Evolutionary conservation across 768 basidiomycete species (phyloP).

Genomic region (Pleurotus giganteus): DNA sequence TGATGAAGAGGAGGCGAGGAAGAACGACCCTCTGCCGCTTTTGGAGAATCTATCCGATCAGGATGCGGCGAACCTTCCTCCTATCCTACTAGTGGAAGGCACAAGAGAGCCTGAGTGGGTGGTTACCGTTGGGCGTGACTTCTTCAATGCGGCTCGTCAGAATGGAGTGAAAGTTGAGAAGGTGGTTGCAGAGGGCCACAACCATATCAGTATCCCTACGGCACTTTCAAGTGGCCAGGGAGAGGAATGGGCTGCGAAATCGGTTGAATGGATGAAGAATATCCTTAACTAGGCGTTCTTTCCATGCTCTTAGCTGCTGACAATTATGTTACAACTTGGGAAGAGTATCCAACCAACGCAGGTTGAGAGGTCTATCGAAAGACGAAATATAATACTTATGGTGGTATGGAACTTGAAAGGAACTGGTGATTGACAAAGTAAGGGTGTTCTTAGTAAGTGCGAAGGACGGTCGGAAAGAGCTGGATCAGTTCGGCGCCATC

Average conservation of each 20-base stretch:
- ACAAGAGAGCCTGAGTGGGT: slow-evolving; percentile 55
- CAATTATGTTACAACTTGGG: too few species aligned
- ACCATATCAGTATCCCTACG: slow-evolving; percentile 58
- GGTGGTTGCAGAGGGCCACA: slow-evolving; percentile 50
- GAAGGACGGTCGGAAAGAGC: too few species aligned
- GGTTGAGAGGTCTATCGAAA: too few species aligned
- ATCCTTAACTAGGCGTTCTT: background rate
- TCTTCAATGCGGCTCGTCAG: slow-evolving; percentile 36
- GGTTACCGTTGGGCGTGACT: slow-evolving; percentile 29
- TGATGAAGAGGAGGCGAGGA: slow-evolving; percentile 29
- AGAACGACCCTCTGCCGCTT: slow-evolving; percentile 40
- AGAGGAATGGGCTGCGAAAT: slow-evolving; percentile 60
- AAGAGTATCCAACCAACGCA: too few species aligned
- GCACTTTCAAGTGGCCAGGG: slow-evolving; percentile 52
- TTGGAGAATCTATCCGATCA: slow-evolving; percentile 33
- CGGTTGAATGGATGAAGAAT: slow-evolving; percentile 34
- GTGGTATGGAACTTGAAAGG: too few species aligned
- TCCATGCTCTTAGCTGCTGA: too few species aligned
- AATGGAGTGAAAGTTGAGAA: slow-evolving; percentile 29
- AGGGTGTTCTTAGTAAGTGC: too few species aligned
- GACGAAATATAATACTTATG: too few species aligned
- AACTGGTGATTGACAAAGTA: too few species aligned
- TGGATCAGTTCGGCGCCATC: too few species aligned
- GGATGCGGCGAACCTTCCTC: slow-evolving; percentile 39
- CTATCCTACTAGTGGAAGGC: slow-evolving; percentile 44